These are phyloP conservation scores for Xylariaceae sp. DNA, from an alignment of 2,329 filamentous ascomycete genomes.

Conservation along the genomic window DNA sequence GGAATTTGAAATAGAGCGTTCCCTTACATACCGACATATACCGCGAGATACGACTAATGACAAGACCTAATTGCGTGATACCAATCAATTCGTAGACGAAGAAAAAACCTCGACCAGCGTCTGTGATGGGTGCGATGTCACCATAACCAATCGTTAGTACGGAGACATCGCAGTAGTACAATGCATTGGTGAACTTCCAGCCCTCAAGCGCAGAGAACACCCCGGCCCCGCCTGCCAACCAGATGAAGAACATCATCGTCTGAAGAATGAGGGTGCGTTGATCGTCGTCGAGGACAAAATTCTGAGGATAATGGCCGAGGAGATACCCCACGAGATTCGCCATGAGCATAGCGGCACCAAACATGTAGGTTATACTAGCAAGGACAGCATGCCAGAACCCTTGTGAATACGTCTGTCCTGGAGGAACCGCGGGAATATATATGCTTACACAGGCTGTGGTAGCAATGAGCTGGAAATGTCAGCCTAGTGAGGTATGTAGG, in stretches of 20 bases:
- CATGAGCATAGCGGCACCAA: constrained; percentile 5
- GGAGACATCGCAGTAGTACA: constrained; percentile 8
- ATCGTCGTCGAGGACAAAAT: constrained; percentile 5
- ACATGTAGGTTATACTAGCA: constrained; percentile 6
- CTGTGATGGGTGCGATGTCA: constrained; percentile 1
- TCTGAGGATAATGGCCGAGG: constrained; percentile 6
- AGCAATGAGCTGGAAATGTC: constrained; percentile 3
- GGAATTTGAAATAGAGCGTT: too few species aligned
- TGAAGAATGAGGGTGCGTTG: constrained; percentile 8
- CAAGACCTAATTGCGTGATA: constrained; percentile 6
- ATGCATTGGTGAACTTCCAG: constrained; percentile 3
- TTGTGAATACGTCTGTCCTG: constrained; percentile 3
- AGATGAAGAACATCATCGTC: constrained; percentile 8
- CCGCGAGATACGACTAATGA: constrained; percentile 7
- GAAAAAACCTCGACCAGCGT: constrained; percentile 3
- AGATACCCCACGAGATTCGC: constrained; percentile 6
- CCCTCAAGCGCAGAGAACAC: constrained; percentile 5
- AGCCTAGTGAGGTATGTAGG: not conserved
- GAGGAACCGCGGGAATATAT: constrained; percentile 1
- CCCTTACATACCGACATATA: constrained; percentile 5
- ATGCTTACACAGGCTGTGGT: constrained; percentile 4
- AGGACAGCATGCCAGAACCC: constrained; percentile 8
- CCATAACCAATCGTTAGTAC: constrained; percentile 8
- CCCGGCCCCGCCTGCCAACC: constrained; percentile 5
- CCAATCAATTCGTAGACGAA: constrained; percentile 7